These are phyloP conservation scores for Sindora glabra DNA, from an alignment of 306 rosid species.

Conservation along the genomic window DNA sequence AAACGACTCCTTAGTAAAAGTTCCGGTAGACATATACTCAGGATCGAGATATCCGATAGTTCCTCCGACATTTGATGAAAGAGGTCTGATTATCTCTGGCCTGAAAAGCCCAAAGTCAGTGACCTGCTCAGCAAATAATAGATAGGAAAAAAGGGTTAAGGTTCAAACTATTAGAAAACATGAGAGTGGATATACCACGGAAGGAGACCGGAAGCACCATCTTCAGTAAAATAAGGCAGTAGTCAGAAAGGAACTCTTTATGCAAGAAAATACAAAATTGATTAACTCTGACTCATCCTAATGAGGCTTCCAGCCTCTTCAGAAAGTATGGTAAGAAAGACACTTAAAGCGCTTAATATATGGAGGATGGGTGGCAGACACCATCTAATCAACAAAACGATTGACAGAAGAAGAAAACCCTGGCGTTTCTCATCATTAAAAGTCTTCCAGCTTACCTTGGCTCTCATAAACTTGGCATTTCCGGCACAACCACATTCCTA, in stretches of 20 bases:
- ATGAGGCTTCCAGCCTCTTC: neutral
- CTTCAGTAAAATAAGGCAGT: neutral
- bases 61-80: slow-evolving; percentile 24
- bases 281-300: neutral
- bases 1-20: slow-evolving; percentile 47
- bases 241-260: neutral
- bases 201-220: neutral
- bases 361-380: neutral
- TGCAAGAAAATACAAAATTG: neutral
- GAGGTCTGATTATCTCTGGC: slow-evolving; percentile 29
- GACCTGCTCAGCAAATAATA: slow-evolving; percentile 20
- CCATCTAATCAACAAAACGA: neutral
- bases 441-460: too few relatives aligned
- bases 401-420: neutral
- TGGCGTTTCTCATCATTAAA: neutral
- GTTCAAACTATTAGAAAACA: too few relatives aligned
- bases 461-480: too few relatives aligned
- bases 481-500: neutral
- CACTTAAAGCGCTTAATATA: neutral
- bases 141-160: neutral
- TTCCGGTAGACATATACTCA: slow-evolving; percentile 29
- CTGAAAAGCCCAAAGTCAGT: slow-evolving; percentile 44
- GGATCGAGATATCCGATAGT: slow-evolving; percentile 41
- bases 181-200: neutral
- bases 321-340: neutral